Conservation (phyloP, 164 flowering plant species). For the Umbellularia californica region DNA sequence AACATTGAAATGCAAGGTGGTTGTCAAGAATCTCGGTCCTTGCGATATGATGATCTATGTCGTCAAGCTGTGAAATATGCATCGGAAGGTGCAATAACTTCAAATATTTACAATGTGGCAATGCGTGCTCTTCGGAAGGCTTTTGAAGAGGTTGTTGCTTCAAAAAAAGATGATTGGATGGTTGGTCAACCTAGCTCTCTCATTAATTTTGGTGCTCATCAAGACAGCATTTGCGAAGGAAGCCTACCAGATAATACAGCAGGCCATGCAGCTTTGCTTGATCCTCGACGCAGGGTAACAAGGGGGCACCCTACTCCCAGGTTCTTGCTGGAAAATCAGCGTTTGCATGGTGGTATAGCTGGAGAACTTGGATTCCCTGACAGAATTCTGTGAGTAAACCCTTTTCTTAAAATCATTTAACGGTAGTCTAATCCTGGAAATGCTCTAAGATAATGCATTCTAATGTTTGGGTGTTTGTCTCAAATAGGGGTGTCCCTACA, state of each 20-base stretch:
- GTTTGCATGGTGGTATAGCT: not conserved
- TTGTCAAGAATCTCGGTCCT: constrained; percentile 32
- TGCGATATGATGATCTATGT: constrained; percentile 42
- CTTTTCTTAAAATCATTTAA: not conserved
- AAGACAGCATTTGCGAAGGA: constrained; percentile 19
- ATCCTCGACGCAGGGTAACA: constrained; percentile 9
- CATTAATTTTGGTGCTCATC: constrained; percentile 27
- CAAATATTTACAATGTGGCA: constrained; percentile 43
- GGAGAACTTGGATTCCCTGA: constrained; percentile 4
- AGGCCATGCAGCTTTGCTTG: not conserved
- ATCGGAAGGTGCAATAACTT: constrained; percentile 54
- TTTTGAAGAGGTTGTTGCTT: constrained; percentile 37
- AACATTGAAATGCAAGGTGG: constrained; percentile 30
- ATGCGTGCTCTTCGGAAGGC: constrained; percentile 56
- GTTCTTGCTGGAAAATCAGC: constrained; percentile 5
- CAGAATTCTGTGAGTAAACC: constrained; percentile 1
- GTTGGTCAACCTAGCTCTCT: constrained; percentile 2
- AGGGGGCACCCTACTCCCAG: constrained; percentile 4
- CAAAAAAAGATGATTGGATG: constrained; percentile 19
- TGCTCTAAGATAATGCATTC: not conserved
- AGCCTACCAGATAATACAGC: constrained; percentile 10
- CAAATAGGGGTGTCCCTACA: constrained; percentile 3
- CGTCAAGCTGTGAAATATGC: constrained; percentile 51
- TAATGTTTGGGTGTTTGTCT: not conserved
- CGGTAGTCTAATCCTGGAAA: not conserved